Evolutionary conservation across 305 asterid genomes (phyloP).

Genomic region (Fraxinus sp.): DNA sequence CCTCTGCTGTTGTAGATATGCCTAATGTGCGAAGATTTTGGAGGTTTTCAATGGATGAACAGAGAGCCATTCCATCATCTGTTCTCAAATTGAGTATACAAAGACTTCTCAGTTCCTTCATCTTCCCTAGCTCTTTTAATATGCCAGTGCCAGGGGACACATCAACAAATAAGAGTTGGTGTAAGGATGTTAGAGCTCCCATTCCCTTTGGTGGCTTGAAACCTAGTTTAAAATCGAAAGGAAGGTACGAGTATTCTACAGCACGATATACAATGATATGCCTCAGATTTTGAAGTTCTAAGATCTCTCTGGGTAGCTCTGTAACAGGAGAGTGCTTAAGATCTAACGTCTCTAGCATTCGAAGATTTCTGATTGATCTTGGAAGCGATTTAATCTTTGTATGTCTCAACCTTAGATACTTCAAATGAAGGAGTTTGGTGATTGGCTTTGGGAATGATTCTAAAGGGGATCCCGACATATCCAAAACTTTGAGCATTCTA

Average conservation of each 20-base stretch:
- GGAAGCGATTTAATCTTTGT: slow-evolving; percentile 11
- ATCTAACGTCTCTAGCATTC: slow-evolving; percentile 15
- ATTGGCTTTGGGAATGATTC: slow-evolving; percentile 7
- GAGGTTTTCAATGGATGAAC: slow-evolving; percentile 20
- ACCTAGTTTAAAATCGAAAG: slow-evolving; percentile 3
- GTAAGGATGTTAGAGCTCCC: neutral
- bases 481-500: slow-evolving; percentile 20
- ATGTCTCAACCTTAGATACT: slow-evolving; percentile 16
- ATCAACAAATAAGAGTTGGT: slow-evolving; percentile 9
- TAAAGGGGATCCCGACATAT: slow-evolving; percentile 11
- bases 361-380: neutral
- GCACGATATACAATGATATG: slow-evolving; percentile 12
- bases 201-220: slow-evolving; percentile 17
- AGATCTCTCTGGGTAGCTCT: slow-evolving; percentile 3
- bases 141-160: slow-evolving; percentile 4
- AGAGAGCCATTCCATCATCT: slow-evolving; percentile 16
- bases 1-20: neutral
- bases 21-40: neutral
- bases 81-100: neutral
- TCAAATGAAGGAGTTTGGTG: slow-evolving; percentile 1
- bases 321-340: neutral
- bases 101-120: neutral
- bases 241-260: neutral
- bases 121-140: neutral
- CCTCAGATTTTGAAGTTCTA: slow-evolving; percentile 4